Evolutionary conservation across 2,329 filamentous ascomycete species (phyloP), one percentile per base, ranked within the genome.

Genomic region (Monosporascus sp.): DNA sequence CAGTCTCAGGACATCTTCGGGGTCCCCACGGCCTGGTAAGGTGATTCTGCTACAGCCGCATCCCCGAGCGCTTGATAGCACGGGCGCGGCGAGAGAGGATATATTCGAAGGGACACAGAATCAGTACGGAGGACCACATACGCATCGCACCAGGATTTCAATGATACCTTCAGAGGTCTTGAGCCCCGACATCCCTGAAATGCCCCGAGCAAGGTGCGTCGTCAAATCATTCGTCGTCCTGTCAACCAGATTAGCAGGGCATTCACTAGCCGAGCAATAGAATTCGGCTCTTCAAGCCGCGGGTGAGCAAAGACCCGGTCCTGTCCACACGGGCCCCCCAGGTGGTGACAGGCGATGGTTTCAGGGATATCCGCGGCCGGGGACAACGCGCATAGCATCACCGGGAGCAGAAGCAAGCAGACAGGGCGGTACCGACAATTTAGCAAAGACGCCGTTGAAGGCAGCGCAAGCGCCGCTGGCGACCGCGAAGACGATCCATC

Each of bases 381-480:
- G 31, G 9, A 34, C 11, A 34, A 34, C 31, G 31, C 9, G 11
- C 3, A 34, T 11, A 34, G 31, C 9, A 34, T 14, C 11, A 34
- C 31, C 2, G 5, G 14, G 9, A 14, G 31, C 31, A n/a, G 43
- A 38, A 40, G 38, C 24, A 16, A 51, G 47, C 19, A 52, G 37
- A 48, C 27, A 49, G 22, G 16, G 37, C 9, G 17, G 48, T 31
- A 77, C 83, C 64, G 73, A 90, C 86, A 94, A 74, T 72, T 93
- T 94, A 1, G 90, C 90, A 74, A 93, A 91, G 5, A 90, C 85
- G 55, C 89, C 89, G 63, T 94, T 94, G 61, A 89, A 86, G 22
- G 89, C 88, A 34, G 90, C 90, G 64, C 88, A 92, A 51, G 82
- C 84, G 57, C 90, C 90, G 65, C 87, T 90, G 48, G 86, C 83